Base-by-base conservation (phyloP, 352 stramenopile species). In the Thraustochytrium striatum region DNA sequence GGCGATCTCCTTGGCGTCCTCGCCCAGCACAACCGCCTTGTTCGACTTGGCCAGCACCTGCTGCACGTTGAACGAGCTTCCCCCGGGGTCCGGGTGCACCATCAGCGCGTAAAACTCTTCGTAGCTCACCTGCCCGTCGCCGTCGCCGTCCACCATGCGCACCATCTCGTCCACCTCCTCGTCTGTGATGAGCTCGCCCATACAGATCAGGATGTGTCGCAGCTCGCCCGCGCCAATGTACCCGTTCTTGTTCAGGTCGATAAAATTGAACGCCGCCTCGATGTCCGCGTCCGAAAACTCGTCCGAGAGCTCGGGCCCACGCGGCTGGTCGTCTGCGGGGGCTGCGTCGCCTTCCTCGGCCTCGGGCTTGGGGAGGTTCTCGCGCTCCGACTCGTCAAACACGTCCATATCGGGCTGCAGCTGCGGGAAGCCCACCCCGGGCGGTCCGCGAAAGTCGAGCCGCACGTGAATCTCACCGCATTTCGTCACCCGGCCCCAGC, bases 131-230 rank as follows among this genome's bases (percentile, higher is more conserved):
- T 97, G 91, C 11, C 92, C 91, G 73, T 97, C 93, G 41, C 92
- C 92, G 82, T 97, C 92, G 2, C 82, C 84, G 83, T 97, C 93
- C 38, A 95, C 91, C 78, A 98, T 89, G 50, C 87, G 86, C 59
- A 97, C 90, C 93, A 97, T 98, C 84, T 91, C 88, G 70, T 95
- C 89, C 9, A 96, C 86, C 69, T 98, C 93, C 62, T 96, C 93
- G 78, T 97, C 93, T 3, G 93, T 97, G 69, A 97, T 93, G 53
- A 97, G 88, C 82, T 98, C 92, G 38, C 93, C 93, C 92, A 97
- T 97, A 82, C 93, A 97, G 43, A 97, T 92, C 0, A 98, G 85
- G 61, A 96, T 88, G 81, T 98, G 93, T 0, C 92, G 88, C 8
- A 97, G 87, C 78, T 98, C 93, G 0, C 90, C 87, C 21, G 93